Evolutionary conservation across 2,329 filamentous ascomycete genomes (phyloP).

Genomic region (Aspergillus udagawae): DNA sequence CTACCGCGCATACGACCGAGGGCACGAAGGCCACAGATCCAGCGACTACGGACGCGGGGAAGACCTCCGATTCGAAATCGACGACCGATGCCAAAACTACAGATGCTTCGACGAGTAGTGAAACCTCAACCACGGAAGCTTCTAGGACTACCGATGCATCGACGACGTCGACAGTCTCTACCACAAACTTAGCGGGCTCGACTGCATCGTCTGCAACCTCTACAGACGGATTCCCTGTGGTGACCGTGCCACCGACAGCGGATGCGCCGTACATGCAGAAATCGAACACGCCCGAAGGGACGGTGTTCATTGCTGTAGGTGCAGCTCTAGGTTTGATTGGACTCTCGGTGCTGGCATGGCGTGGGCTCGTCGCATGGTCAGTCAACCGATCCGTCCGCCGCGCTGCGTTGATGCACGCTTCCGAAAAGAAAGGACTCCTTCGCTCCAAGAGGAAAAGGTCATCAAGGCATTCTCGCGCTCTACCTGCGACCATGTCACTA

Average conservation of each 20-base stretch:
- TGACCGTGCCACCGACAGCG: slow-evolving; percentile 75
- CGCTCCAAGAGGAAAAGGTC: slow-evolving; percentile 39
- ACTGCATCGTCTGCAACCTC: slow-evolving; percentile 22
- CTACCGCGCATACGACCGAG: background rate
- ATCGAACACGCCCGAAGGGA: slow-evolving; percentile 81
- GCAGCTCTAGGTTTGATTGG: slow-evolving; percentile 80
- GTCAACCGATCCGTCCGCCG: slow-evolving; percentile 87
- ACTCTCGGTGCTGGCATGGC: slow-evolving; percentile 80
- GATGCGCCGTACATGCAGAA: slow-evolving; percentile 90
- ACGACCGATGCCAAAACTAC: slow-evolving; percentile 3
- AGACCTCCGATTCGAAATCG: background rate
- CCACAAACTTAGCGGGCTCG: slow-evolving; percentile 20
- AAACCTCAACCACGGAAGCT: slow-evolving; percentile 13
- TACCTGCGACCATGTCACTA: slow-evolving; percentile 47
- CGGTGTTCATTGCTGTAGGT: slow-evolving; percentile 92
- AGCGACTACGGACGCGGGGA: background rate
- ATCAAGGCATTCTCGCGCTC: slow-evolving; percentile 15
- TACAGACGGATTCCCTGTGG: slow-evolving; percentile 58
- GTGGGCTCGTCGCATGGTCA: slow-evolving; percentile 80
- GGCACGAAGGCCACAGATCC: background rate
- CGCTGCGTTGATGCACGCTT: slow-evolving; percentile 72
- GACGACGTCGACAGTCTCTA: slow-evolving; percentile 15
- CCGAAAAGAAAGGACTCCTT: slow-evolving; percentile 67
- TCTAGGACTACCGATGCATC: slow-evolving; percentile 18
- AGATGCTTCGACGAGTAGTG: slow-evolving; percentile 15